These are phyloP conservation scores for Xylaria digitata DNA, from an alignment of 2,329 filamentous ascomycete genomes.

Conservation along the genomic window DNA sequence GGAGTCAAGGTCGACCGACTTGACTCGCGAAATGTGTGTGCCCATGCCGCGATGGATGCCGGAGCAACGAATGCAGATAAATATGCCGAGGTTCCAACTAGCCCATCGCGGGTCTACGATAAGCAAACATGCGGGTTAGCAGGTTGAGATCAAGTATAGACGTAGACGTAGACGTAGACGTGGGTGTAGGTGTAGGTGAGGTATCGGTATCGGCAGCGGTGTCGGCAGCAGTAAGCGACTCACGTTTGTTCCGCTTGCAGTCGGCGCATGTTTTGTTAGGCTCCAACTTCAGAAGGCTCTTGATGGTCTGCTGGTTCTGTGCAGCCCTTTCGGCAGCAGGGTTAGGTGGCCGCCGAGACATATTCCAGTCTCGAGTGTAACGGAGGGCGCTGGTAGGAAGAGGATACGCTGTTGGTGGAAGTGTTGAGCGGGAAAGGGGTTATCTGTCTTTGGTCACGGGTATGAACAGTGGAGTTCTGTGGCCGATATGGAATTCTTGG, in stretches of 20 bases:
- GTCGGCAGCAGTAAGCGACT: conserved; percentile 49
- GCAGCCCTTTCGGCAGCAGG: conserved; percentile 87
- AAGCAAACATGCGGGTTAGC: conserved; percentile 8
- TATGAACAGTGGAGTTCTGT: conserved; percentile 20
- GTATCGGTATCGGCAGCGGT: neutral
- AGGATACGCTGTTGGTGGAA: conserved; percentile 7
- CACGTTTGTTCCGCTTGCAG: conserved; percentile 99
- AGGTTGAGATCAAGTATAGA: neutral
- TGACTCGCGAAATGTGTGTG: conserved; percentile 97
- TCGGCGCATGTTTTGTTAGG: conserved; percentile 97
- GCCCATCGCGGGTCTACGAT: conserved; percentile 92
- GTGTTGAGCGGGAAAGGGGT: conserved; percentile 13
- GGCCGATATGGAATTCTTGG: conserved; percentile 20
- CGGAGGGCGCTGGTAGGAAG: neutral
- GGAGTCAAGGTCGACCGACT: conserved; percentile 96
- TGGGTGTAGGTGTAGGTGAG: neutral
- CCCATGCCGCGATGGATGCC: conserved; percentile 99
- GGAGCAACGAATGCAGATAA: conserved; percentile 97
- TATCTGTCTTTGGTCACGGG: conserved; percentile 14
- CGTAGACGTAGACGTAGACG: neutral
- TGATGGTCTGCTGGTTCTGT: conserved; percentile 93
- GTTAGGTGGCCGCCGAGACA: conserved; percentile 83
- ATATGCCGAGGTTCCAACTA: conserved; percentile 97
- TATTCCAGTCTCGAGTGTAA: conserved; percentile 53
- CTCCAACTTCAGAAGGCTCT: conserved; percentile 93